Evolutionary conservation across 2,329 filamentous ascomycete species (phyloP).

Genomic region (Pseudogymnoascus sp.): DNA sequence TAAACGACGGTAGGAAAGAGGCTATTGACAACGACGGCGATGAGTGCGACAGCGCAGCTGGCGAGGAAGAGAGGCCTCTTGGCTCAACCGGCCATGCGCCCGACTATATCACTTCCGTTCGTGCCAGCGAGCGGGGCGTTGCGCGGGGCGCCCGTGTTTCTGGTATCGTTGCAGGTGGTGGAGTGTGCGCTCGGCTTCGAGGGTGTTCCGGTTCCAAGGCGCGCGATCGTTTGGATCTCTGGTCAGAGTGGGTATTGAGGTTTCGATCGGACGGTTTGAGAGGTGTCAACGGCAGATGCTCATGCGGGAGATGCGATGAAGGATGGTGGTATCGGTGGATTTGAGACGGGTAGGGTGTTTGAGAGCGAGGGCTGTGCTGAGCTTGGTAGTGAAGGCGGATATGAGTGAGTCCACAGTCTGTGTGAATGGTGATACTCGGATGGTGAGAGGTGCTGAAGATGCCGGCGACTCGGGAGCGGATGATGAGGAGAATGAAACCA

Average conservation of each 20-base stretch:
- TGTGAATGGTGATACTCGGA: not conserved
- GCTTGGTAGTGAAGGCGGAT: not conserved
- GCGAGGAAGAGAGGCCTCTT: not conserved
- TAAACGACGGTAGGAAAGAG: not conserved
- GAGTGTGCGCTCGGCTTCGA: constrained; percentile 3
- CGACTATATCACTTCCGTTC: constrained; percentile 4
- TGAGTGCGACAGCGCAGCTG: constrained; percentile 7
- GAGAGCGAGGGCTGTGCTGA: not conserved
- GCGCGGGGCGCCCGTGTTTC: not conserved
- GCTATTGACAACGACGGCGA: not conserved
- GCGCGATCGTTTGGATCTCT: constrained; percentile 6
- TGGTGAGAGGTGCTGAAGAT: not conserved
- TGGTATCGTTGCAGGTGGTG: not conserved
- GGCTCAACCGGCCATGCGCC: constrained; percentile 9
- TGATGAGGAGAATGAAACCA: constrained; percentile 6
- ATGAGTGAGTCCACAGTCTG: not conserved
- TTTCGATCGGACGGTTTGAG: constrained; percentile 6
- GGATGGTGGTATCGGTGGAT: not conserved
- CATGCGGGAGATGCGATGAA: constrained; percentile 1
- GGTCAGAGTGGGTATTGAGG: constrained; percentile 6
- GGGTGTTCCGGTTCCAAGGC: constrained; percentile 2
- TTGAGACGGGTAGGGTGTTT: not conserved
- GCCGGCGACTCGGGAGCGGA: not conserved
- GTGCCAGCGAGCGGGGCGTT: not conserved
- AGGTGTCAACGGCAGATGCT: constrained; percentile 1